Evolutionary conservation across 805 yeast species (phyloP).

Genomic region (Clavispora vitiphila): DNA sequence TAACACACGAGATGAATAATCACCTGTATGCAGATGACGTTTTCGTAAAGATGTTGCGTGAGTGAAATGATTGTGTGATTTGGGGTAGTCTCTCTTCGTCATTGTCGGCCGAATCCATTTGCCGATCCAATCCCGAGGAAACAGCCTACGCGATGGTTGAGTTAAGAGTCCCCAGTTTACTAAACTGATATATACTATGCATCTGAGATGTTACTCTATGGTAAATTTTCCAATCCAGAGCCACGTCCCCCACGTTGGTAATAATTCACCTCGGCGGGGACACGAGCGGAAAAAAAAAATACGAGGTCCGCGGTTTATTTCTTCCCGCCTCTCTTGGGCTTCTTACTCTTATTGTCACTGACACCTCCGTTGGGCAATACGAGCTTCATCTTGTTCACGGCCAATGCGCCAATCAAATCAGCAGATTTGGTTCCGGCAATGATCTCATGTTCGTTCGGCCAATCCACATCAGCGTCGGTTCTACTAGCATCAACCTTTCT

Average conservation of each 20-base stretch:
- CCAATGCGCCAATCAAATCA: slow-evolving; percentile 62
- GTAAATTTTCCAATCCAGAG: no score
- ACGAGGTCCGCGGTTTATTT: background rate
- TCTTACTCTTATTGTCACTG: slow-evolving; percentile 12
- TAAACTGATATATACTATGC: no score
- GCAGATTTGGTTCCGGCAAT: slow-evolving; percentile 54
- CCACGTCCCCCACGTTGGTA: background rate
- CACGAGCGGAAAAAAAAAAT: background rate
- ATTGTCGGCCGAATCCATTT: no score
- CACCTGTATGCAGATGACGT: no score
- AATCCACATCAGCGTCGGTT: slow-evolving; percentile 50
- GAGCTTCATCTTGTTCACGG: slow-evolving; percentile 68
- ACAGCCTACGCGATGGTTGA: no score
- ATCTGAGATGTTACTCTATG: no score
- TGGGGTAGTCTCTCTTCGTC: no score
- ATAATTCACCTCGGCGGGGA: background rate
- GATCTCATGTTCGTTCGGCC: slow-evolving; percentile 64
- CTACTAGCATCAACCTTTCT: slow-evolving; percentile 42
- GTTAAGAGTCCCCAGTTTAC: no score
- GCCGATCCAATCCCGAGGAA: no score
- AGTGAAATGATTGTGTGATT: no score
- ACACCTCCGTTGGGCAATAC: slow-evolving; percentile 46
- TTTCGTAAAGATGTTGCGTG: no score
- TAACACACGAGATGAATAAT: no score
- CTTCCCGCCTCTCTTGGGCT: slow-evolving; percentile 19